Evolutionary conservation across 2,329 filamentous ascomycete species (phyloP), one percentile per base, ranked within the genome.

Genomic region (Fusarium scirpi): DNA sequence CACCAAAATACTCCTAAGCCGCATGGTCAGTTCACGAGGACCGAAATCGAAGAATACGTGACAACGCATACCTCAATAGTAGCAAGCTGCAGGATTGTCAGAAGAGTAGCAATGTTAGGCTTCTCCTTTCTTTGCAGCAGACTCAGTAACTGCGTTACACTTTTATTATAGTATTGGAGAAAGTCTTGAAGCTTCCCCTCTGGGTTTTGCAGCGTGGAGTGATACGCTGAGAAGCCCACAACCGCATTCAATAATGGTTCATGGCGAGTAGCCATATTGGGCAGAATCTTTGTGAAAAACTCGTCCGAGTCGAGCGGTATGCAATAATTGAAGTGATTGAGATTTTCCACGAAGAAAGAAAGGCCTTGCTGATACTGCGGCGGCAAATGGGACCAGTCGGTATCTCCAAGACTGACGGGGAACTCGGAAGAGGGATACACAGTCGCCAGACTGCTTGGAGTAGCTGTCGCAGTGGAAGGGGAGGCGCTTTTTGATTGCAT

Each of bases 21-120:
- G 30, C 45, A 40, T 20, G n/a, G 46, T 71, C 27, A 68, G 67
- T 22, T 61, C 30, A 27, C 46, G 51, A 67, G 47, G 18, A 58
- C 20, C 46, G 69, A 43, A 76, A n/a, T 69, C 58, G 58, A 51
- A 30, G 34, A 2, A 18, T 12, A 8, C 32, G 5, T 20, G 15
- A 10, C 22, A 22, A 22, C 38, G 38, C 32, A 69, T 83, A 97
- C 94, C 88, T 99, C 96, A 59, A 98, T 96, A 5, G 93, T 97
- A 58, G 94, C 94, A 52, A 98, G 87, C 76, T 98, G 94, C 44
- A 99, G 82, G 22, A 98, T 94, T 0, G 95, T 97, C 64, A 98
- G 79, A 32, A 98, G 84, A 0, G 91, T 97, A 9, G 91, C 88
- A 52, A 94, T 85, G 34, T 84, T 91, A 70, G 93, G 90, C 65